These are phyloP conservation scores for Chaetomium fimeti DNA, from an alignment of 495 filamentous ascomycete species.

Conservation along the genomic window DNA sequence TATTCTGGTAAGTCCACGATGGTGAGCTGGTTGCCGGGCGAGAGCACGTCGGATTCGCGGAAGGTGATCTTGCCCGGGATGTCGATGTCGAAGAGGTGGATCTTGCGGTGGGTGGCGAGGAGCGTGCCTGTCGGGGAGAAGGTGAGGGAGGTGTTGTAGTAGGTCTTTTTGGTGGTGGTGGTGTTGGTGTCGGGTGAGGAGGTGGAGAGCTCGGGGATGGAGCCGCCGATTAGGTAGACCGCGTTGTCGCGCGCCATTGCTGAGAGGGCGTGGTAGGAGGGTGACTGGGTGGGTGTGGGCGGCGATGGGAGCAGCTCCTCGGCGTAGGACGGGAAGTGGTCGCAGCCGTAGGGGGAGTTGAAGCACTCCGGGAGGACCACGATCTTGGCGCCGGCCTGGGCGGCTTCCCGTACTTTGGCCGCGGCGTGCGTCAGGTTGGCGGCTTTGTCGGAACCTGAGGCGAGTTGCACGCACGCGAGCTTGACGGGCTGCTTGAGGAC, in stretches of 20 bases:
- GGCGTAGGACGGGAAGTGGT: conserved; percentile 88
- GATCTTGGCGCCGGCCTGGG: conserved; percentile 68
- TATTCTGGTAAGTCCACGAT: conserved; percentile 82
- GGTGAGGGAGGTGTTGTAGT: conserved; percentile 87
- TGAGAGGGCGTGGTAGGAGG: conserved; percentile 81
- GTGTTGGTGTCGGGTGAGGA: not conserved
- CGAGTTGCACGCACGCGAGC: conserved; percentile 79
- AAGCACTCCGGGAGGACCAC: conserved; percentile 84
- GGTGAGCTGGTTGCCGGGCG: conserved; percentile 76
- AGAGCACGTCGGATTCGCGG: conserved; percentile 83
- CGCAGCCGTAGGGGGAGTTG: conserved; percentile 93
- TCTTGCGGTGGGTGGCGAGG: conserved; percentile 86
- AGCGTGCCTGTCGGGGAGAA: conserved; percentile 75
- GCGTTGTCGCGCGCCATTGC: conserved; percentile 71
- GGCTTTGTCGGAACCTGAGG: conserved; percentile 76
- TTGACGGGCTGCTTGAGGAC: conserved; percentile 71
- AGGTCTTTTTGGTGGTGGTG: conserved; percentile 52
- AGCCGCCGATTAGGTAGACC: conserved; percentile 83
- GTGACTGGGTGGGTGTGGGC: conserved; percentile 65
- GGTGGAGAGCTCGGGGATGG: conserved; percentile 75
- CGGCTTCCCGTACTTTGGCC: conserved; percentile 78
- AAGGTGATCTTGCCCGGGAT: conserved; percentile 95
- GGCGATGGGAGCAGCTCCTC: conserved; percentile 81
- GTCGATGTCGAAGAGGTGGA: conserved; percentile 98
- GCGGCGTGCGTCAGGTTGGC: conserved; percentile 80